Conservation (phyloP, 2,329 filamentous ascomycete genomes). For the Simplicillium sp. region DNA sequence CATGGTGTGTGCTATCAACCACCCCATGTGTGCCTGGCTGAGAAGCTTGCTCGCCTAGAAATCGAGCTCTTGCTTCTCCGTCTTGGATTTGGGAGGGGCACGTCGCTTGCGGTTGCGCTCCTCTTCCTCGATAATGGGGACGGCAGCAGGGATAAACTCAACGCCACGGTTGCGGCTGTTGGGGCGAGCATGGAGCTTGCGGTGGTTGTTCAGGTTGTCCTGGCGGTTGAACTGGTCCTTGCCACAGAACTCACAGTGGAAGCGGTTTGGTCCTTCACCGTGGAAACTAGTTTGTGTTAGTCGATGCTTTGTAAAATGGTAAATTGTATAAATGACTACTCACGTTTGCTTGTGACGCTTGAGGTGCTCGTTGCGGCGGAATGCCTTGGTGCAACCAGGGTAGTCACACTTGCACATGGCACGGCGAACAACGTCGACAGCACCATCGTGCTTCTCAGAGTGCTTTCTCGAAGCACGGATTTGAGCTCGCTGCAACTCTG, state of each 20-base stretch:
- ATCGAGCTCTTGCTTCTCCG: slow-evolving; percentile 19
- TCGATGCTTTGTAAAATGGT: background rate
- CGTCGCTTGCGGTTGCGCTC: slow-evolving; percentile 29
- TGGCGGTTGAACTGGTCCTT: slow-evolving; percentile 31
- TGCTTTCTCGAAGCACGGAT: slow-evolving; percentile 21
- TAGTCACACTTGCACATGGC: slow-evolving; percentile 36
- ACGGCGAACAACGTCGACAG: slow-evolving; percentile 25
- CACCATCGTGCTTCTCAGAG: slow-evolving; percentile 17
- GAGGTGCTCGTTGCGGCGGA: slow-evolving; percentile 44
- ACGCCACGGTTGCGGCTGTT: slow-evolving; percentile 29
- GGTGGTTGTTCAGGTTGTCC: slow-evolving; percentile 32
- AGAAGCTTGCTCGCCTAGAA: slow-evolving; percentile 11
- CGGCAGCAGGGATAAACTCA: slow-evolving; percentile 28
- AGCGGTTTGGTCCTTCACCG: slow-evolving; percentile 27
- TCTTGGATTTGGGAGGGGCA: slow-evolving; percentile 26
- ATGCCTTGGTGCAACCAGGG: slow-evolving; percentile 36
- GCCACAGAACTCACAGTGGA: slow-evolving; percentile 31
- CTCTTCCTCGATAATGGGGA: slow-evolving; percentile 28
- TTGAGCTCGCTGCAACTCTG: slow-evolving; percentile 32
- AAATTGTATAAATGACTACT: slow-evolving; percentile 14
- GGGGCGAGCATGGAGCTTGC: slow-evolving; percentile 28
- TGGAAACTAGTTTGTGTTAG: slow-evolving; percentile 18
- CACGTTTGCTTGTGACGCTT: slow-evolving; percentile 45
- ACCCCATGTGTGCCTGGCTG: too few species aligned
- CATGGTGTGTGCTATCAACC: slow-evolving; percentile 2